phyloP scores from a whole-genome alignment of 202 grass and related monocot genomes.

The Zoysia matrella region DNA sequence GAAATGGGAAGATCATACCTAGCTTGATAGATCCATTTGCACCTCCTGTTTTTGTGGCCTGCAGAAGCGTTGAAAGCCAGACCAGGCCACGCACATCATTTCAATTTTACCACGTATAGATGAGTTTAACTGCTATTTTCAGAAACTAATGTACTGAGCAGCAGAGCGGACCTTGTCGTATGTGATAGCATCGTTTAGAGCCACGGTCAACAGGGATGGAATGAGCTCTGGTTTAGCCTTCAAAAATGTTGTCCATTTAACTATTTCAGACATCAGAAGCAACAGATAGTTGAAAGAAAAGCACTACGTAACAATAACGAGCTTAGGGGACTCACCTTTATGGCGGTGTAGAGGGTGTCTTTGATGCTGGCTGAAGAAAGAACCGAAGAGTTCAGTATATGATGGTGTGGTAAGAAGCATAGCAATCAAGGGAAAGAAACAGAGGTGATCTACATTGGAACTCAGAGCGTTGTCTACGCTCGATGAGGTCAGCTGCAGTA shows the following conservation, averaged over 20 bases:
- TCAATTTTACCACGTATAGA: conserved; percentile 6
- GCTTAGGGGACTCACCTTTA: conserved; percentile 61
- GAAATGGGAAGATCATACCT: conserved; percentile 59
- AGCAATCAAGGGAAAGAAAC: neutral
- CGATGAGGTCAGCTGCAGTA: conserved; percentile 89
- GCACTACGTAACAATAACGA: neutral
- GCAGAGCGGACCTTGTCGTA: conserved; percentile 78
- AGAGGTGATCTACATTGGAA: conserved; percentile 80
- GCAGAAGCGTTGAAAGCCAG: conserved; percentile 30
- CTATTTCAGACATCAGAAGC: conserved; percentile 16
- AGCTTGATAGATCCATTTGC: conserved; percentile 96
- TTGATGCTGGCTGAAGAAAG: conserved; percentile 71
- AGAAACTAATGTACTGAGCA: conserved; percentile 1
- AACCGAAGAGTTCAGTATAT: neutral
- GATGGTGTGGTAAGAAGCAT: conserved; percentile 19
- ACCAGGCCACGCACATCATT: neutral
- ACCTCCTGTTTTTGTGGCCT: conserved; percentile 94
- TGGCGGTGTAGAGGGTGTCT: conserved; percentile 60
- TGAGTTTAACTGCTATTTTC: neutral
- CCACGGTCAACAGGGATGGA: conserved; percentile 70
- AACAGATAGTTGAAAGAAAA: neutral
- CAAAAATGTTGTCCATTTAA: neutral
- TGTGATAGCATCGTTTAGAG: conserved; percentile 92
- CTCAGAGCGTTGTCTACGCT: conserved; percentile 84
- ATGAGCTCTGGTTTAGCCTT: conserved; percentile 85